A percentile compares a stretch with the other conserved stretches of the same genome.
phyloP scores from a whole-genome alignment of 78 protist species.

The Bodo saltans region DNA sequence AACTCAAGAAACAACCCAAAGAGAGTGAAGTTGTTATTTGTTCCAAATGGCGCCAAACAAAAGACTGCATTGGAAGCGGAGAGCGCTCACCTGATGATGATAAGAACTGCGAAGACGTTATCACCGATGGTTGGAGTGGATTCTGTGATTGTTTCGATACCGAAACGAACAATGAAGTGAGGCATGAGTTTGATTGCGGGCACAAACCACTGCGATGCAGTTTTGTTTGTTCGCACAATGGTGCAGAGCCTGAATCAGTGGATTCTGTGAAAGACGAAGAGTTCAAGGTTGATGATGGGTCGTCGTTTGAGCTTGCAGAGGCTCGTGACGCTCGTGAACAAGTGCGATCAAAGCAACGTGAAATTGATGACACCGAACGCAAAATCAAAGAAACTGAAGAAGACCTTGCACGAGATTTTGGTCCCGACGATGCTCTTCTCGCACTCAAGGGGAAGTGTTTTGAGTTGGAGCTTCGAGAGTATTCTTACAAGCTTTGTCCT shows the following conservation, averaged over 20 bases:
- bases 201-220: slow-evolving; percentile 9
- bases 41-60: background rate
- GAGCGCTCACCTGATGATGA: background rate
- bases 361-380: background rate
- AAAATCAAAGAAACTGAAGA: background rate
- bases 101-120: background rate
- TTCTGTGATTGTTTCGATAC: slow-evolving; percentile 1
- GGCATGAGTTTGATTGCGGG: background rate
- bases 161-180: background rate
- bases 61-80: background rate
- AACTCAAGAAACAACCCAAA: background rate
- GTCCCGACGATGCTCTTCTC: slow-evolving; percentile 1
- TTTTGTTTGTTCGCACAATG: background rate
- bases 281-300: slow-evolving; percentile 18
- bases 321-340: slow-evolving; percentile 5
- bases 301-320: background rate
- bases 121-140: background rate
- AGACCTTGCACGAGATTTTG: slow-evolving; percentile 2
- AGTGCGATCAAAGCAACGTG: background rate
- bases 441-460: slow-evolving; percentile 12
- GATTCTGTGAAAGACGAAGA: background rate
- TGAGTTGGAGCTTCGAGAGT: background rate
- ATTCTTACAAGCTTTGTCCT: slow-evolving; percentile 24
- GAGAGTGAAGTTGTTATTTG: background rate
- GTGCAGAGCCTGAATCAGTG: background rate